These are phyloP conservation scores for Phoenix roebelenii DNA, from an alignment of 176 grass and related monocot genomes.

Conservation along the genomic window DNA sequence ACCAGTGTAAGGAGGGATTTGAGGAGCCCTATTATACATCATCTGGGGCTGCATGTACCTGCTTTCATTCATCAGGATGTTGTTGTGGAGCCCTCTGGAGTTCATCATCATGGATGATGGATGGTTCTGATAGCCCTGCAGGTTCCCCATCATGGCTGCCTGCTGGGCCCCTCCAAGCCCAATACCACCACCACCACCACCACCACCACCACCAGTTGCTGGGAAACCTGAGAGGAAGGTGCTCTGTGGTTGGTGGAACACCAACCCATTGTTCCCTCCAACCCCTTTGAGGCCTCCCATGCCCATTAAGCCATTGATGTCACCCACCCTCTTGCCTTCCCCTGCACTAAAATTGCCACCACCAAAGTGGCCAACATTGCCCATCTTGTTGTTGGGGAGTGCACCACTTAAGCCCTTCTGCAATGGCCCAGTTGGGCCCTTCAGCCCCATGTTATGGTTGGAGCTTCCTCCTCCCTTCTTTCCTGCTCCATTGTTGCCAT, in stretches of 20 bases:
- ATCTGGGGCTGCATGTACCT: slow-evolving; percentile 64
- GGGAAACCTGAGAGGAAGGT: slow-evolving; percentile 34
- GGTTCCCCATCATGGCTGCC: slow-evolving; percentile 48
- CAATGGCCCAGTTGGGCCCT: slow-evolving; percentile 25
- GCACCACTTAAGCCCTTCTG: slow-evolving; percentile 30
- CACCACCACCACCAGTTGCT: slow-evolving; percentile 2
- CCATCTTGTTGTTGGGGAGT: slow-evolving; percentile 48
- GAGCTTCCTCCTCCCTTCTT: neutral
- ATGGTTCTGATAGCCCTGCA: slow-evolving; percentile 61
- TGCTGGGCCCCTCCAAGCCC: slow-evolving; percentile 37
- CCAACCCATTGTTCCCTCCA: neutral
- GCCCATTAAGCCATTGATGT: slow-evolving; percentile 52
- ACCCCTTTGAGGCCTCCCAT: slow-evolving; percentile 21
- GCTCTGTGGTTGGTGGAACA: neutral
- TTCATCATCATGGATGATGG: slow-evolving; percentile 48
- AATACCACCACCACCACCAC: neutral
- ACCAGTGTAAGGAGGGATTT: slow-evolving; percentile 84
- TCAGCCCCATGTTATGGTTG: slow-evolving; percentile 28
- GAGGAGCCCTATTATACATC: slow-evolving; percentile 90
- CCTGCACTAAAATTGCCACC: neutral
- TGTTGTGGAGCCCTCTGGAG: slow-evolving; percentile 36
- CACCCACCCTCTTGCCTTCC: no score
- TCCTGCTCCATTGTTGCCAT: slow-evolving; percentile 7
- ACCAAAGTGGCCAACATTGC: slow-evolving; percentile 4
- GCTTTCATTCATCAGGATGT: slow-evolving; percentile 68